Evolutionary conservation across 345 rosid species (phyloP), one percentile per base, ranked within the genome.

Genomic region (Populus nigra): DNA sequence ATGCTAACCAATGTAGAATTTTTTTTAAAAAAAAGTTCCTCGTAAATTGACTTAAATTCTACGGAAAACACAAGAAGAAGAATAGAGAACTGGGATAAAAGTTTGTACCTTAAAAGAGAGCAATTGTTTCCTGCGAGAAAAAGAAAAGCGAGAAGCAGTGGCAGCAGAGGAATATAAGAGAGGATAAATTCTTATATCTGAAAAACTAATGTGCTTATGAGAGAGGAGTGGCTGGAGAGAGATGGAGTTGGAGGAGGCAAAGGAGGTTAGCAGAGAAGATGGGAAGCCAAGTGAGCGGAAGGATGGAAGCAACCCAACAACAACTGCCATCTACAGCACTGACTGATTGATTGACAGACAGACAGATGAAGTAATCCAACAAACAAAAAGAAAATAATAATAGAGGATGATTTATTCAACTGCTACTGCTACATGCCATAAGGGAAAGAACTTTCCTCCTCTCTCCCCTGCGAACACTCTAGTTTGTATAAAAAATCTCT

Each of bases 271-370:
- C 33, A 88, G 49, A 53, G 82, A 82, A 69, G 82, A 81, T 29
- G 93, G 80, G 70, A 85, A 80, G 75, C 87, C 80, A 80, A 86
- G 81, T 2, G 90, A 83, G 66, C 79, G 84, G 53, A 78, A 73
- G 8, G 88, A 82, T 45, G 86, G 77, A 33, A 33, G 35, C n/a
- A 85, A 82, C 73, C 83, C 66, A 78, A 88, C 73, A 83, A 81
- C 91, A 85, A 88, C 93, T 66, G 92, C 94, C 97, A 92, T 92
- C 75, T 77, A 83, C 74, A 49, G 5, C 18, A 49, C 16, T 53
- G n/a, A 47, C 66, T 76, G 29, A 50, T 67, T 39, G 66, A 57
- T 25, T 36, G 8, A 61, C 16, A 38, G 25, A 36, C 35, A 33
- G 35, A 0, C 0, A 33, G 35, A 33, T 33, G 5, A 33, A 33